phyloP scores from a whole-genome alignment of 2,329 filamentous ascomycete genomes.

The Fusarium torulosum region DNA sequence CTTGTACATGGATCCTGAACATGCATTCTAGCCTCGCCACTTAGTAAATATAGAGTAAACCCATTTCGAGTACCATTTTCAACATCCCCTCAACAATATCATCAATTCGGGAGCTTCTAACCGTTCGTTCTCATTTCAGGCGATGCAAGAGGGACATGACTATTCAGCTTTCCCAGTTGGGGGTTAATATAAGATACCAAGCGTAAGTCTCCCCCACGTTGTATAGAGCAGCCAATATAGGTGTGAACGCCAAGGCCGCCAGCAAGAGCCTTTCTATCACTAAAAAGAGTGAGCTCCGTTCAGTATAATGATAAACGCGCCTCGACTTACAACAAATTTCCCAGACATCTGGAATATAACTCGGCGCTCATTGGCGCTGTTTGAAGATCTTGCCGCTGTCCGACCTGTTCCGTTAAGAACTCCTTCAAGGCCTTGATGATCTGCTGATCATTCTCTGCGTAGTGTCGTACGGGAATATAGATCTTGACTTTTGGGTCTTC shows the following conservation, averaged over 20 bases:
- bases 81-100: too few species aligned
- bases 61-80: too few species aligned
- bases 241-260: conserved; percentile 8
- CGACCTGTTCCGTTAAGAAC: background rate
- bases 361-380: background rate
- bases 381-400: accelerated
- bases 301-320: too few species aligned
- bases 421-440: background rate
- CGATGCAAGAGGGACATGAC: too few species aligned
- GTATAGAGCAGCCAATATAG: conserved; percentile 9
- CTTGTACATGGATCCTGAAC: too few species aligned
- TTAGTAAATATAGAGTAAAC: too few species aligned
- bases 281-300: background rate
- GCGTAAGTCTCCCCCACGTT: background rate
- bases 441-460: conserved; percentile 35
- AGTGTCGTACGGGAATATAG: conserved; percentile 54
- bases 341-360: background rate
- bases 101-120: too few species aligned
- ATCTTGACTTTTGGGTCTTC: conserved; percentile 47
- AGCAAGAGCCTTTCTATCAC: background rate
- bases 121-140: too few species aligned
- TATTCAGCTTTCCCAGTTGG: too few species aligned
- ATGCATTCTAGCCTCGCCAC: too few species aligned
- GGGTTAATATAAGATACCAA: conserved; percentile 21
- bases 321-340: conserved; percentile 9